These are phyloP conservation scores for Trypanosomatidae sp. DNA, from an alignment of 208 protist genomes.

Conservation along the genomic window DNA sequence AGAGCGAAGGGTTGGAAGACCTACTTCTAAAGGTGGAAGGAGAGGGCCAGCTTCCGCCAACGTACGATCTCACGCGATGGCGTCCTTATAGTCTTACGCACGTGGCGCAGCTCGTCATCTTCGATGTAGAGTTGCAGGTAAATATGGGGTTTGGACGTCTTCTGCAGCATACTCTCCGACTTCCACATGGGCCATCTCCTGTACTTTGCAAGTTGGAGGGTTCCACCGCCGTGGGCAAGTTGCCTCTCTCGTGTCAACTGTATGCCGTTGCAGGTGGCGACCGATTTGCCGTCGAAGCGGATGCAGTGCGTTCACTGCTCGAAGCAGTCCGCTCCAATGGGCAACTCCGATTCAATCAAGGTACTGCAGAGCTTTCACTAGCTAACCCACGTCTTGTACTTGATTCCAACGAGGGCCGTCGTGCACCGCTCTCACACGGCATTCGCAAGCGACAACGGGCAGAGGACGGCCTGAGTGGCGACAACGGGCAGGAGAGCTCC, in stretches of 20 bases:
- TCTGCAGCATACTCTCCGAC: slow-evolving; percentile 16
- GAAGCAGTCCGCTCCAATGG: slow-evolving; percentile 3
- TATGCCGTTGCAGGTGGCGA: slow-evolving; percentile 37
- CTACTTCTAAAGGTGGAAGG: slow-evolving; percentile 40
- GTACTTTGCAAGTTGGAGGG: background rate
- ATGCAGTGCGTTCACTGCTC: slow-evolving; percentile 3
- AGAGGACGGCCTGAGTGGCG: background rate
- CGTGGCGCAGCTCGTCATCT: slow-evolving; percentile 58
- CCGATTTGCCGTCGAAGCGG: slow-evolving; percentile 8
- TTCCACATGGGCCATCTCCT: background rate
- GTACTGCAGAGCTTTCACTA: slow-evolving; percentile 23
- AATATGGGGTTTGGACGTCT: slow-evolving; percentile 44
- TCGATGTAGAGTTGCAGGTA: slow-evolving; percentile 65
- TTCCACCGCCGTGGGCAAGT: background rate
- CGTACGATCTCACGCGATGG: slow-evolving; percentile 54
- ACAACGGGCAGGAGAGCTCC: background rate
- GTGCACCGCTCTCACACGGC: background rate
- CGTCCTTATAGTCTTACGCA: slow-evolving; percentile 57
- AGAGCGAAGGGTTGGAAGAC: slow-evolving; percentile 49
- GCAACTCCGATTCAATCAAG: slow-evolving; percentile 4
- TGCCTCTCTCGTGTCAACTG: slow-evolving; percentile 26
- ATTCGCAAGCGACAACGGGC: slow-evolving; percentile 8
- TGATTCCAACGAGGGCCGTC: background rate
- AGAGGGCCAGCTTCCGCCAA: slow-evolving; percentile 32
- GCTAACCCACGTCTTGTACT: background rate